Base-by-base conservation (phyloP, 768 basidiomycete genomes). In the Mrakia frigida region DNA sequence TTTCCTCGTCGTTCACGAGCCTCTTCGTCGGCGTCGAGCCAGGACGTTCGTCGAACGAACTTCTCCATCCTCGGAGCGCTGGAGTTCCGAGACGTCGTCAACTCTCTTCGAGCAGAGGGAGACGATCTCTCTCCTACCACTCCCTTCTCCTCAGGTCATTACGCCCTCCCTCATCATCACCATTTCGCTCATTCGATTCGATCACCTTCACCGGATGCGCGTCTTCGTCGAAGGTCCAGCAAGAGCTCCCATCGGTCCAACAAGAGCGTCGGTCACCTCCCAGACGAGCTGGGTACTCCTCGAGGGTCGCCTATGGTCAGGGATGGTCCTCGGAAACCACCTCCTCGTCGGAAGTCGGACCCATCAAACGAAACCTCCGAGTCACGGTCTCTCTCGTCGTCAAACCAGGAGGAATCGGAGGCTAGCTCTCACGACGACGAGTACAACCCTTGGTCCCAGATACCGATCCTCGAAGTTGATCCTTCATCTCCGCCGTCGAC, bases 21-120 rank as follows among this genome's bases (percentile, higher is more conserved):
- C 6, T 25, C 23, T 9, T 72, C 70, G 14, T 25, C 18, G 33
- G 52, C 28, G 0, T 53, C 46, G 31, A 35, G 31, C 6, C 16
- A 74, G 13, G 77, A 78, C 56, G 77, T 74, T 7, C 67, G 72
- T 5, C 78, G 83, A 75, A 80, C 84, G 53, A 79, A 81, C 76
- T 79, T 98, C 79, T 84, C 96, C 3, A 87, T 99, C 2, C 88
- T 98, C 6, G 93, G 96, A 13, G 97, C 97, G 0, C 88, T 99
- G 61, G 97, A 99, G 83, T 99, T 99, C 84, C 88, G 94, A 25
- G 90, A 94, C 77, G 91, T 98, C 33, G 91, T 99, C 31, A 87
- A 91, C 16, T 90, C 91, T 0, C 86, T 99, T 33, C 88, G 89
- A 78, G 86, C 86, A 69, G 89, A 94, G 80, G 90, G 69, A 28